Conservation (phyloP, 2,329 filamentous ascomycete genomes). For the Aureobasidium subglaciale region DNA sequence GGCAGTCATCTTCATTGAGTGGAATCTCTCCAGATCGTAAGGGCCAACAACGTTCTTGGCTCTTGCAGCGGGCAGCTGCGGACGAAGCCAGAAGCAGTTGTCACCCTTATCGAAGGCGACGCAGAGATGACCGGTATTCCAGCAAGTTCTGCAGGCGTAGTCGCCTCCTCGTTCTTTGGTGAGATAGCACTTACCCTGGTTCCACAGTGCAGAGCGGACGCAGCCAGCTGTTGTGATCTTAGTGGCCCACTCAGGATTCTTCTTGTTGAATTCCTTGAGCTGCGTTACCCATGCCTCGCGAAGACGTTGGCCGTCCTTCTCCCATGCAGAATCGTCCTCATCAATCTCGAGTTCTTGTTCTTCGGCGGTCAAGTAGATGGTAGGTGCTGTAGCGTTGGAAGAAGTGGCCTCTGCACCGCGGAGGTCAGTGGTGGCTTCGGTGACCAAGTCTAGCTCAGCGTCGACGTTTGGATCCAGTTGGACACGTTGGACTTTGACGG, state of each 20-base stretch:
- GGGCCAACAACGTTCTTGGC: neutral
- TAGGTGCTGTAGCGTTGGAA: neutral
- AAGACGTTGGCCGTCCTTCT: neutral
- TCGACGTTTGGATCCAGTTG: neutral
- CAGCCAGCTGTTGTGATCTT: neutral
- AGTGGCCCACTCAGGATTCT: neutral
- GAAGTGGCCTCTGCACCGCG: neutral
- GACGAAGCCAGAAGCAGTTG: neutral
- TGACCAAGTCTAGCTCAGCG: neutral
- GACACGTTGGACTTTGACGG: neutral
- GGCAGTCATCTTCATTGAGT: neutral
- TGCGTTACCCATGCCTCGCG: neutral
- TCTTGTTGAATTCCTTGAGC: constrained; percentile 6
- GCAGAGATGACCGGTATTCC: constrained; percentile 4
- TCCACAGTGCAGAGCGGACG: neutral
- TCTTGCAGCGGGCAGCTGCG: neutral
- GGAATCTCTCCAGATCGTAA: neutral
- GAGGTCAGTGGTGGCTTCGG: neutral
- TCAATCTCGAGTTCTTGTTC: neutral
- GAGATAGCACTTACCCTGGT: neutral
- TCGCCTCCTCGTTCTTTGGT: neutral
- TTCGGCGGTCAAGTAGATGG: neutral
- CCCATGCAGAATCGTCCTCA: neutral
- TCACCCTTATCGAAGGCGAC: neutral
- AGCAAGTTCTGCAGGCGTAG: constrained; percentile 1